Conservation (phyloP, 1,139 yeast genomes). For the Meyerozyma sp. region DNA sequence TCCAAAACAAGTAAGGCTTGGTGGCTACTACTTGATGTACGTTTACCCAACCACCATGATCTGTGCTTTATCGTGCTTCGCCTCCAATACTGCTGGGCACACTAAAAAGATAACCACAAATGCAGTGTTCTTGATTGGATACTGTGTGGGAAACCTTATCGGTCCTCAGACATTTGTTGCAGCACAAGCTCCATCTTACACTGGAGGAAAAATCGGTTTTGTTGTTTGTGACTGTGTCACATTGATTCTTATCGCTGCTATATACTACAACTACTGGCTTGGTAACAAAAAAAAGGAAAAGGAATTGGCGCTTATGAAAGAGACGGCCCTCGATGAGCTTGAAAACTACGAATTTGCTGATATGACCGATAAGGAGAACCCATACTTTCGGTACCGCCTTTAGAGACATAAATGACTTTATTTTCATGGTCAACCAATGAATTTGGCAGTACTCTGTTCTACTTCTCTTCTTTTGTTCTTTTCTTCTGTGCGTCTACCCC, state of each 20-base stretch:
- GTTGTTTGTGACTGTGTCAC: conserved; percentile 36
- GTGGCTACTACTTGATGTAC: conserved; percentile 7
- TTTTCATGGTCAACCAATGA: no score
- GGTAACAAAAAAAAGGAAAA: conserved; percentile 40
- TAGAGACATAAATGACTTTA: not conserved
- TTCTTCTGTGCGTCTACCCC: not conserved
- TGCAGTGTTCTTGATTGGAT: conserved; percentile 56
- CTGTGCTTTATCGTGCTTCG: conserved; percentile 42
- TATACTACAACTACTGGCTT: conserved; percentile 28
- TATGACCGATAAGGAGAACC: conserved; percentile 63
- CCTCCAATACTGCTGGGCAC: conserved; percentile 65
- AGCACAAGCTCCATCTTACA: conserved; percentile 47
- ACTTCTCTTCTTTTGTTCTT: no score
- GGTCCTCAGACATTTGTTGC: conserved; percentile 67
- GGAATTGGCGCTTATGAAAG: not conserved
- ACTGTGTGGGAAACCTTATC: conserved; percentile 62
- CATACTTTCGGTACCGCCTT: conserved; percentile 47
- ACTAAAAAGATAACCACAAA: conserved; percentile 61
- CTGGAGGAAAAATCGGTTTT: conserved; percentile 43
- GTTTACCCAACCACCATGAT: conserved; percentile 15
- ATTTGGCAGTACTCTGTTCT: no score
- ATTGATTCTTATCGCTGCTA: conserved; percentile 13
- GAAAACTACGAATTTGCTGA: conserved; percentile 56
- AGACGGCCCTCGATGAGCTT: conserved; percentile 12
- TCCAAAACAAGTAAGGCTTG: conserved; percentile 5